Evolutionary conservation across 2,329 filamentous ascomycete species (phyloP).

Genomic region (Epicoccum sorghinum): DNA sequence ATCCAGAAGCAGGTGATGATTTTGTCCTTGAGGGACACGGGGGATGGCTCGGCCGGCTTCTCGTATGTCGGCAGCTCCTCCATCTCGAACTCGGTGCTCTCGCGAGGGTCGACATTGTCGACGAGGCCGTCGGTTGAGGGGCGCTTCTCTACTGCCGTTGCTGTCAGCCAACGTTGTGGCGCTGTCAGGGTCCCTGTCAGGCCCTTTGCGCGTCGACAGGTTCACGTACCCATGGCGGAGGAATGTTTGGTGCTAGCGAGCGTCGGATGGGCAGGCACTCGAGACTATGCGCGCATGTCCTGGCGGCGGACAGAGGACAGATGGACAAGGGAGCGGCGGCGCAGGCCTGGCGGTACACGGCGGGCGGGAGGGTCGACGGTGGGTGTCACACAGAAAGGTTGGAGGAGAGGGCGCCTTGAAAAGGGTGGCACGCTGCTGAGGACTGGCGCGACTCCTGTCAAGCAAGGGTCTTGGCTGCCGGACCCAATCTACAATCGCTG

Average conservation of each 20-base stretch:
- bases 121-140: slow-evolving; percentile 47
- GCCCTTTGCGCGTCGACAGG: background rate
- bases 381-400: slow-evolving; percentile 12
- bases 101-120: slow-evolving; percentile 46
- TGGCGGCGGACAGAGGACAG: slow-evolving; percentile 20
- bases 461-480: slow-evolving; percentile 8
- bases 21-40: slow-evolving; percentile 44
- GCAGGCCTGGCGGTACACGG: slow-evolving; percentile 21
- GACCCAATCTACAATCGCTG: slow-evolving; percentile 4
- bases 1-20: slow-evolving; percentile 50
- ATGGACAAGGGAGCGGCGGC: slow-evolving; percentile 21
- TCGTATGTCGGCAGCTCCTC: slow-evolving; percentile 45
- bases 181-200: background rate
- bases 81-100: slow-evolving; percentile 36
- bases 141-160: slow-evolving; percentile 43
- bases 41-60: slow-evolving; percentile 33
- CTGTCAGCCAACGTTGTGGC: slow-evolving; percentile 20
- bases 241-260: slow-evolving; percentile 26
- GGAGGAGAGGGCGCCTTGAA: slow-evolving; percentile 10
- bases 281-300: slow-evolving; percentile 37
- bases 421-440: slow-evolving; percentile 14
- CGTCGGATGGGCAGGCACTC: slow-evolving; percentile 21
- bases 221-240: slow-evolving; percentile 37
- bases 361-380: slow-evolving; percentile 9
- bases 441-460: slow-evolving; percentile 5